phyloP scores from a whole-genome alignment of 2,329 filamentous ascomycete genomes.

The Trichoderma aggressivum region DNA sequence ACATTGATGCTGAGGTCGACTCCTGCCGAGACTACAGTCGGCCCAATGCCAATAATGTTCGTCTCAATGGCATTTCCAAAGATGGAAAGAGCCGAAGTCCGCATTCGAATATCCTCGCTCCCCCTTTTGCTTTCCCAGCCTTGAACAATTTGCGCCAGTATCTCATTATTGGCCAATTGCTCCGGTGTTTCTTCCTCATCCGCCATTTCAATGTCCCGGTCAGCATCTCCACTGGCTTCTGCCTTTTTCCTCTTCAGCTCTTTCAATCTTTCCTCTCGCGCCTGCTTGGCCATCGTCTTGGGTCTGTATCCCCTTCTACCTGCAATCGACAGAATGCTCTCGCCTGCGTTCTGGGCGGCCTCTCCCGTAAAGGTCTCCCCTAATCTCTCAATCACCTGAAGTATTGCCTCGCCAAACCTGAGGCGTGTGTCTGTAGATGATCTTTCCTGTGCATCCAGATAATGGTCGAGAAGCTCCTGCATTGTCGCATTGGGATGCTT shows the following conservation, averaged over 20 bases:
- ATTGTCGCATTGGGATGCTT: slow-evolving; percentile 61
- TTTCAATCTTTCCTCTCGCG: slow-evolving; percentile 46
- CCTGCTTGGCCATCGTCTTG: slow-evolving; percentile 57
- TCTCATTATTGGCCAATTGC: slow-evolving; percentile 46
- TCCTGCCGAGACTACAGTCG: slow-evolving; percentile 50
- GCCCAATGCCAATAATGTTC: slow-evolving; percentile 54
- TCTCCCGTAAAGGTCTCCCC: slow-evolving; percentile 55
- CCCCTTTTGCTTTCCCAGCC: slow-evolving; percentile 66
- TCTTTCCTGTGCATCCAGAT: slow-evolving; percentile 61
- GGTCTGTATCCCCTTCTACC: slow-evolving; percentile 60
- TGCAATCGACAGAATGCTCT: slow-evolving; percentile 61
- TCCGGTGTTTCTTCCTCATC: slow-evolving; percentile 48
- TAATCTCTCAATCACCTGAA: slow-evolving; percentile 61
- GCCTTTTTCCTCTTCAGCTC: slow-evolving; percentile 47
- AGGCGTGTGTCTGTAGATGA: slow-evolving; percentile 60
- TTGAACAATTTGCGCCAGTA: slow-evolving; percentile 56
- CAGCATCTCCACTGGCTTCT: slow-evolving; percentile 36
- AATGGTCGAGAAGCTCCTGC: slow-evolving; percentile 62
- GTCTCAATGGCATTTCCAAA: slow-evolving; percentile 59
- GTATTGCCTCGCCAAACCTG: slow-evolving; percentile 64
- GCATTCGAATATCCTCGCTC: slow-evolving; percentile 66
- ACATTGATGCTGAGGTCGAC: slow-evolving; percentile 63
- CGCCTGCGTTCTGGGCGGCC: slow-evolving; percentile 48
- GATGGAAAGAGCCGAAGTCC: slow-evolving; percentile 66
- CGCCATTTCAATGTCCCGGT: slow-evolving; percentile 38